Evolutionary conservation across 805 yeast genomes (phyloP), one percentile per base, ranked within the genome.

Genomic region (Cyberlindnera saturnus): DNA sequence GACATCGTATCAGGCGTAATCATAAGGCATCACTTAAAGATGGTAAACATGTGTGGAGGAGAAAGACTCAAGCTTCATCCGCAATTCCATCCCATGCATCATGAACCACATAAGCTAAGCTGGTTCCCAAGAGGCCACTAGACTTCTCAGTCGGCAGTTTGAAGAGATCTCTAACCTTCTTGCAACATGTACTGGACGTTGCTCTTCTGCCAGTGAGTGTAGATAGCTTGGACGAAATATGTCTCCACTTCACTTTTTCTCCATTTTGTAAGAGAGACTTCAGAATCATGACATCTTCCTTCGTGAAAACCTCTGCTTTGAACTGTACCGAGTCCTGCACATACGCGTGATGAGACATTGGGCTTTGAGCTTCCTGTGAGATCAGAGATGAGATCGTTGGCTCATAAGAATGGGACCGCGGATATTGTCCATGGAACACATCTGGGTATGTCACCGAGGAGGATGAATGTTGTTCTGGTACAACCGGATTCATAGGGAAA

Each of bases 181-280:
- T 74, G 38, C 68, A 67, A 37, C 81, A 79, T 35, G 79, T 78
- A 3, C 75, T 64, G 4, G 79, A 72, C 5, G 81, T 73, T 9
- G 60, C 57, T 29, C 59, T 40, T 45, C 60, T 45, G 5, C 58
- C 60, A 17, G 57, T 51, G 14, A 42, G 32, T 66, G 71, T 35
- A 67, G 71, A 52, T 65, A 75, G 41, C 56, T 57, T 50, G 6
- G 54, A 50, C 1, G 83, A 74, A 50, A 79, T 69, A 52, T 68
- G 77, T 54, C 74, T 73, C 84, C 84, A 78, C 53, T 78, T 78
- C 50, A 73, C 72, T 44, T 74, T 67, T 49, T 78, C 84, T 4
- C 78, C 82, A 4, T 69, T 63, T 18, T 66, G 69, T 41, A 79
- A 63, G 37, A 78, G 56, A 37, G 71, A 73, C 44, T 67, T 64